Conservation (phyloP, 1,139 yeast genomes). For the Saccharomycopsis hybrid region DNA sequence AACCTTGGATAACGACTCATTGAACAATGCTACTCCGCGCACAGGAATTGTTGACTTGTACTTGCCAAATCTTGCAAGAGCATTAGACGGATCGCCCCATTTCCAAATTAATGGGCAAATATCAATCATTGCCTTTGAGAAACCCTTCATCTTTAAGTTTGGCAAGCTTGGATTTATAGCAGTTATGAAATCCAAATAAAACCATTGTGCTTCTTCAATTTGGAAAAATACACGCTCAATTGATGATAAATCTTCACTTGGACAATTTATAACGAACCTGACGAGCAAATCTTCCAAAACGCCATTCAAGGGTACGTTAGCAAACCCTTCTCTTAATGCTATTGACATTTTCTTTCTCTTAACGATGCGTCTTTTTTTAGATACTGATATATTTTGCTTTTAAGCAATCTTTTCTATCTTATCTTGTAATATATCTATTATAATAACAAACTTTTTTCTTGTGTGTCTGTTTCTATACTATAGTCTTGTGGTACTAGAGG, state of each 20-base stretch:
- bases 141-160: slow-evolving; percentile 68
- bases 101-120: slow-evolving; percentile 83
- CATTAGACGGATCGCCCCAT: slow-evolving; percentile 71
- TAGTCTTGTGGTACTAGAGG: too few species aligned
- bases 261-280: slow-evolving; percentile 85
- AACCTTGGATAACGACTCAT: slow-evolving; percentile 61
- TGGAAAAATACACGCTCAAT: slow-evolving; percentile 85
- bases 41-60: slow-evolving; percentile 93
- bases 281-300: slow-evolving; percentile 84
- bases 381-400: too few species aligned
- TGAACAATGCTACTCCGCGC: slow-evolving; percentile 88
- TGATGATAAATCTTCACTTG: slow-evolving; percentile 81
- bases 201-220: slow-evolving; percentile 98
- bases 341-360: too few species aligned
- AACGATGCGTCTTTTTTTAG: too few species aligned
- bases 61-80: slow-evolving; percentile 66
- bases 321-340: slow-evolving; percentile 22
- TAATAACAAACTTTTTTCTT: too few species aligned
- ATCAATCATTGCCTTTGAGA: slow-evolving; percentile 64
- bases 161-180: slow-evolving; percentile 74
- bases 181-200: slow-evolving; percentile 80
- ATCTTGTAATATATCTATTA: too few species aligned
- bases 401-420: too few species aligned
- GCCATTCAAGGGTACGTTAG: slow-evolving; percentile 48
- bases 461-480: too few species aligned